These are phyloP conservation scores for Calonectria henricotiae DNA, from an alignment of 2,329 filamentous ascomycete species.

Conservation along the genomic window DNA sequence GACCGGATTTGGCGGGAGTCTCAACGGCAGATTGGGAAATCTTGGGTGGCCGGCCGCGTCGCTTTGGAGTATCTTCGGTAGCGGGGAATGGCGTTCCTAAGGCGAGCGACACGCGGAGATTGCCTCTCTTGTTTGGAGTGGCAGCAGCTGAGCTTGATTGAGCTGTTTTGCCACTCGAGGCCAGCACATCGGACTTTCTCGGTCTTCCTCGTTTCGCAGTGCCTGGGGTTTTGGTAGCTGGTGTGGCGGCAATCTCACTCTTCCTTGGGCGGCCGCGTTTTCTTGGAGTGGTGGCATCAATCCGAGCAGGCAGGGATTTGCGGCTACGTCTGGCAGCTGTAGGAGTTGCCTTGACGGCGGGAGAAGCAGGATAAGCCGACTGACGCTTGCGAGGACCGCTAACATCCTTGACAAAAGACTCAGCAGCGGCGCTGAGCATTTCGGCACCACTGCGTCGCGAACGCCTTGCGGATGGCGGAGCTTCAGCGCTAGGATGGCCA, in stretches of 20 bases:
- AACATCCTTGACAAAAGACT: constrained; percentile 34
- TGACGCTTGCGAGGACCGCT: constrained; percentile 39
- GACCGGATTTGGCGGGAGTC: constrained; percentile 34
- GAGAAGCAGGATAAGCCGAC: constrained; percentile 40
- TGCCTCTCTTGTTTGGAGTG: constrained; percentile 26
- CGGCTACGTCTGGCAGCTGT: constrained; percentile 37
- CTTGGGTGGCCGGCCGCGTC: constrained; percentile 49
- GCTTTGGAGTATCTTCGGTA: constrained; percentile 43
- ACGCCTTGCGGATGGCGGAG: constrained; percentile 34
- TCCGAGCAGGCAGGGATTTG: constrained; percentile 49
- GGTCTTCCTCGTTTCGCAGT: constrained; percentile 47
- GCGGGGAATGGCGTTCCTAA: constrained; percentile 25
- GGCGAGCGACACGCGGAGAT: constrained; percentile 19
- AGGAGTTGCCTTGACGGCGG: constrained; percentile 35
- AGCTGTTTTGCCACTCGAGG: constrained; percentile 29
- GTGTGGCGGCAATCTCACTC: constrained; percentile 44
- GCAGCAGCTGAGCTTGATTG: constrained; percentile 31
- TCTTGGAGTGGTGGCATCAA: constrained; percentile 41
- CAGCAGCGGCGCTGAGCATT: constrained; percentile 30
- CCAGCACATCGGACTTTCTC: constrained; percentile 45
- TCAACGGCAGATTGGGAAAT: constrained; percentile 31
- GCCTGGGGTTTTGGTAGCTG: constrained; percentile 32
- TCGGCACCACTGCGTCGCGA: constrained; percentile 41
- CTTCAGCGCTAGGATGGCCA: constrained; percentile 8
- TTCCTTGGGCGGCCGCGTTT: constrained; percentile 50